Evolutionary conservation across 129 eudicot species (phyloP).

Genomic region (Helianthus tuberosus): DNA sequence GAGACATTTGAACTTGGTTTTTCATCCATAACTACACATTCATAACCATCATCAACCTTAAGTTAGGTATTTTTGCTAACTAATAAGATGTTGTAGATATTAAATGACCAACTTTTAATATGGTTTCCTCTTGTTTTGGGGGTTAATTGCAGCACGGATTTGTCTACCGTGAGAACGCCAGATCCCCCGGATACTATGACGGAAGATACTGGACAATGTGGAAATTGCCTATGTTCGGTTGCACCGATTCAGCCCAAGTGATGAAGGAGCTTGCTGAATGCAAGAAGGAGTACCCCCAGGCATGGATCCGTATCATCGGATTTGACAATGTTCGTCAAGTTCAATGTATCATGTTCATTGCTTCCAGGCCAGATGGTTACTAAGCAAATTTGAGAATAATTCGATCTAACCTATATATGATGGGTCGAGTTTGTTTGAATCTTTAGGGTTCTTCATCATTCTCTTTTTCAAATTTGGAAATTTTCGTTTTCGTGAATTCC

Average conservation of each 20-base stretch:
- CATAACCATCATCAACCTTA: too few relatives aligned
- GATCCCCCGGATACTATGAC: constrained; percentile 72
- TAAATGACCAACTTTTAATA: background rate
- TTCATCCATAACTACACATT: too few relatives aligned
- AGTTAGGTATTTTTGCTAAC: constrained; percentile 7
- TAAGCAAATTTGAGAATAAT: constrained; percentile 14
- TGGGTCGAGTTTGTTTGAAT: constrained; percentile 33
- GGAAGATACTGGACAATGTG: constrained; percentile 94
- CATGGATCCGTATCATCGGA: constrained; percentile 67
- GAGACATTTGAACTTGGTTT: too few relatives aligned
- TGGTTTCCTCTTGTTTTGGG: background rate
- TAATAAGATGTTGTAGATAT: background rate
- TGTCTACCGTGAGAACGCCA: constrained; percentile 61
- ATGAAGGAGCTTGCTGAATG: constrained; percentile 46
- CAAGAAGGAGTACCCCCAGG: constrained; percentile 54
- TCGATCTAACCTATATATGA: constrained; percentile 21
- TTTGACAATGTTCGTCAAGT: constrained; percentile 82
- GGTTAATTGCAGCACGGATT: constrained; percentile 27
- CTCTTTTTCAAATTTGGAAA: constrained; percentile 10
- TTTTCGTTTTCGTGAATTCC: background rate
- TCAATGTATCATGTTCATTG: constrained; percentile 82
- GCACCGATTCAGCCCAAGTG: constrained; percentile 67
- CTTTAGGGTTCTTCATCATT: constrained; percentile 29
- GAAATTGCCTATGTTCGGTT: constrained; percentile 88
- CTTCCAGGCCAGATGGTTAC: constrained; percentile 45